Evolutionary conservation across 257 asterid genomes (phyloP), one percentile per base, ranked within the genome.

Genomic region (Solanum okadae): DNA sequence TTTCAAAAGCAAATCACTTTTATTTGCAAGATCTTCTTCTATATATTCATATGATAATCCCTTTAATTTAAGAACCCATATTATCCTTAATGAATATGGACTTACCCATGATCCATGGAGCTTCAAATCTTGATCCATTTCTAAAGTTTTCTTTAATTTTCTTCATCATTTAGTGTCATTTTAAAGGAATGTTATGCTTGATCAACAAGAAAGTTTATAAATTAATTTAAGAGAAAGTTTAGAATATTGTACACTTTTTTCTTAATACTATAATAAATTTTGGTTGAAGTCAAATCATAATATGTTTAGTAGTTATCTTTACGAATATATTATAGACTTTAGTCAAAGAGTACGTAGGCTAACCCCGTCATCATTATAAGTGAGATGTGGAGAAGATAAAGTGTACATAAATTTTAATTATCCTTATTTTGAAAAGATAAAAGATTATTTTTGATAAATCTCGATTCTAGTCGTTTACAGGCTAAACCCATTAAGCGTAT

Each of bases 31-130:
- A 46, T 88, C 75, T 83, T 88, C 88, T 88, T 88, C 90, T 20
- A 88, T 27, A 23, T 83, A 83, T 34, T 49, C 67, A 35, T 31
- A 88, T 34, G 67, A 52, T 46, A 88, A 63, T 2, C 88, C 84
- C 67, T 88, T 88, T 72, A 88, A 37, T 42, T 83, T 72, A 65
- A 88, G 72, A 67, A 85, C 87, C 90, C 90, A 88, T 44, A 52
- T 88, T 27, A 83, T 63, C 70, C 84, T 83, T 14, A 67, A 46
- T 18, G 56, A 46, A 83, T 63, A 88, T 25, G 88, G 87, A 40
- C 90, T 88, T 25, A 23, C 14, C 90, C 85, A 84, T 70, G 77
- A 49, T 29, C 90, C 90, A 84, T 83, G 29, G 9, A 88, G 35
- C 85, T 83, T 71, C 65, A 88, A 31, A 65, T 70, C 87, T 88